Conservation (phyloP, 257 asterid genomes). For the Solanum microdontum region DNA sequence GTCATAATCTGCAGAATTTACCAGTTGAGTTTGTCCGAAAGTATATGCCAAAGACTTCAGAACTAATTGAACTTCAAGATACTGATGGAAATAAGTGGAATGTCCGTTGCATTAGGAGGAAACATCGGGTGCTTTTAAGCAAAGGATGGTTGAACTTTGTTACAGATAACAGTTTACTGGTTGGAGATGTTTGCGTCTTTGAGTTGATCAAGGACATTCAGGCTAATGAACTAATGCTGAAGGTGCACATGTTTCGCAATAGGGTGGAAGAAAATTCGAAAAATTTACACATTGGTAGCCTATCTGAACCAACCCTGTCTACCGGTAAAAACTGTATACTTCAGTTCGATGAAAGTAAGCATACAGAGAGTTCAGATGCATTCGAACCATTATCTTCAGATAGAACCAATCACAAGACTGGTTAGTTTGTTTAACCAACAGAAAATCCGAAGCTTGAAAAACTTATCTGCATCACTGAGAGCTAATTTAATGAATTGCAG, state of each 20-base stretch:
- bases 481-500: neutral
- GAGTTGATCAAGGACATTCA: neutral
- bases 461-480: neutral
- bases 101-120: neutral
- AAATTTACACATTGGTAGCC: neutral
- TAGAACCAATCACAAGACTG: neutral
- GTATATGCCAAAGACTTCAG: neutral
- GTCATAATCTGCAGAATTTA: conserved; percentile 1
- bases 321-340: neutral
- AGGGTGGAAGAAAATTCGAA: neutral
- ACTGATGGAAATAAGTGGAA: neutral
- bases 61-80: conserved; percentile 1
- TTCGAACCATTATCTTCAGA: neutral
- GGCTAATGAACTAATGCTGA: neutral
- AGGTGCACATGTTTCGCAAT: neutral
- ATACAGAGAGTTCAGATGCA: neutral
- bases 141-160: neutral
- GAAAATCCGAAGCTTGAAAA: neutral
- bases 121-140: neutral
- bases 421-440: neutral
- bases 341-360: neutral
- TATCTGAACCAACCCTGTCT: neutral
- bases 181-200: conserved; percentile 7
- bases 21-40: neutral
- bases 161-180: neutral